phyloP scores from a whole-genome alignment of 208 protist species.

The Phytomonas serpens region DNA sequence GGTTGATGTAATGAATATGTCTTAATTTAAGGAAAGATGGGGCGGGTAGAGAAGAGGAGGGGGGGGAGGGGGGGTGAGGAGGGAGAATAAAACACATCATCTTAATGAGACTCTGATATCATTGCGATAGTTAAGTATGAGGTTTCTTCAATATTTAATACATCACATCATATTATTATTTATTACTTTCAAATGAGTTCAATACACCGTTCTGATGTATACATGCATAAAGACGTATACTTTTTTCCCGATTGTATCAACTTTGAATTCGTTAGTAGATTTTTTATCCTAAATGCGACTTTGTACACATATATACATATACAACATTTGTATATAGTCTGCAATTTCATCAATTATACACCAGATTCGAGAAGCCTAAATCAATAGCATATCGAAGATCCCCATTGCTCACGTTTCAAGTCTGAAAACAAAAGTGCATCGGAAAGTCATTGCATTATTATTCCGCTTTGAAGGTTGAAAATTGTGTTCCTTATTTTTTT shows the following conservation, averaged over 20 bases:
- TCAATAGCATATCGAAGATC: background rate
- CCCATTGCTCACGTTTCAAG: constrained; percentile 4
- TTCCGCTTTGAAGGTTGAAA: background rate
- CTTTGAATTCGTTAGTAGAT: constrained; percentile 1
- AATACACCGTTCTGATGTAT: background rate
- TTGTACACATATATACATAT: constrained; percentile 2
- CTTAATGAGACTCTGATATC: background rate
- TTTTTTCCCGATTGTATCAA: constrained; percentile 1
- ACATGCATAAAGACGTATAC: background rate
- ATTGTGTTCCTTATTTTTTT: background rate
- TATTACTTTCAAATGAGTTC: background rate
- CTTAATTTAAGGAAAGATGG: constrained; percentile 2
- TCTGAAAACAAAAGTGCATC: background rate
- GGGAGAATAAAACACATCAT: background rate
- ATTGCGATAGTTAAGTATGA: background rate
- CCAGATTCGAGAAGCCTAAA: background rate
- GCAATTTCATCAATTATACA: constrained; percentile 15
- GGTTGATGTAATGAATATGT: background rate
- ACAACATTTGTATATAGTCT: constrained; percentile 12
- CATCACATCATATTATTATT: background rate
- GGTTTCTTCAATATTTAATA: background rate
- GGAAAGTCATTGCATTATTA: background rate
- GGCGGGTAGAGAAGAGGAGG: no score
- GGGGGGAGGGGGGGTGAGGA: no score
- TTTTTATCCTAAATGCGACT: background rate